Evolutionary conservation across 441 rosid species (phyloP), one percentile per base, ranked within the genome.

Genomic region (Euphorbia schlechtendalii): DNA sequence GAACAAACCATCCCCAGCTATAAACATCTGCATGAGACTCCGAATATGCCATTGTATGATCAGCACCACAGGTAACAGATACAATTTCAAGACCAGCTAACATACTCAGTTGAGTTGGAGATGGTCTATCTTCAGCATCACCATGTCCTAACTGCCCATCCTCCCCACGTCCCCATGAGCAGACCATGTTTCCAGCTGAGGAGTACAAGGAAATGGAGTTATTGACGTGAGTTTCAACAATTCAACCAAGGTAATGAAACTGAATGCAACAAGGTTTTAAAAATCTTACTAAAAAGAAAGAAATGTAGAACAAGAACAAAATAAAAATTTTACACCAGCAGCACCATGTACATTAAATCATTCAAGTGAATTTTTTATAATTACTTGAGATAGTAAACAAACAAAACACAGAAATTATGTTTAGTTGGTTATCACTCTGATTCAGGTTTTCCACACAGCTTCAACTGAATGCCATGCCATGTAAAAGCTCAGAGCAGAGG

Each of bases 131-230:
- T 66, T 82, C 94, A 3, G 96, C 96, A 80, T 91, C 98, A 45
- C 99, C 99, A 63, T 78, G 97, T 46, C 99, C 99, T 74, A 94
- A 78, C 69, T 91, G 99, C 58, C 99, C 99, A 78, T 94, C 99
- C 71, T 91, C 99, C 43, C 99, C 99, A 78, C 99, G 70, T 59
- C 99, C 99, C 98, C 96, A 91, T 8, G 99, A 82, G 77, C 99
- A 94, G 68, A 94, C 86, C 49, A 83, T 71, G 76, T 85, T 82
- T 66, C 90, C 99, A 81, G 96, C 99, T 94, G 84, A 46, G 78
- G 67, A 68, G 60, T 22, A 40, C 34, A 32, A 65, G 62, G 34
- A 56, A 54, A 52, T 54, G 59, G 32, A 48, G 8, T 34, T n/a
- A 53, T 56, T 10, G 66, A 63, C 21, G 54, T 32, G 18, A 56